A percentile compares a stretch with the other conserved stretches of the same genome.
These are phyloP conservation scores for Craspedostauros australis DNA, from an alignment of 108 stramenopile genomes.

Conservation along the genomic window DNA sequence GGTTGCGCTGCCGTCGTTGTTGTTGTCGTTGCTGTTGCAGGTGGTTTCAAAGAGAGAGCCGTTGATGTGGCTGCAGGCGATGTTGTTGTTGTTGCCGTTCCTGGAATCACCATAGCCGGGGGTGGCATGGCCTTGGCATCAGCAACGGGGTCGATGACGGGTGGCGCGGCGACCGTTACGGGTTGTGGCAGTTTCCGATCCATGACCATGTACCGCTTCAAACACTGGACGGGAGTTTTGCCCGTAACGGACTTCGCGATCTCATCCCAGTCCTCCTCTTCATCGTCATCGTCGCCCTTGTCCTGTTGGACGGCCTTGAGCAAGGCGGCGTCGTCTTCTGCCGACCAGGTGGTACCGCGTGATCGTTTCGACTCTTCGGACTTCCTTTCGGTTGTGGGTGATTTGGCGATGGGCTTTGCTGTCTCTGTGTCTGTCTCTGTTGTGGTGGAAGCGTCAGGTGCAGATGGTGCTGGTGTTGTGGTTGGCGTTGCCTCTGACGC, in stretches of 20 bases:
- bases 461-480: no score
- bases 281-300: constrained; percentile 49
- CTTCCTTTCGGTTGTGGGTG: no score
- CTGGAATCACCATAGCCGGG: no score
- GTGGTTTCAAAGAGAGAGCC: not conserved
- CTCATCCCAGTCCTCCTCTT: constrained; percentile 60
- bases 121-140: not conserved
- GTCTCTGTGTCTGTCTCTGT: no score
- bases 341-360: constrained; percentile 65
- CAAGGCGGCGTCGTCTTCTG: constrained; percentile 76
- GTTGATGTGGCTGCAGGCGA: not conserved
- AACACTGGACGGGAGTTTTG: constrained; percentile 67
- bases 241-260: constrained; percentile 53
- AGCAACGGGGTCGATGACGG: no score
- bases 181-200: no score
- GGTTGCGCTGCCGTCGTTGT: not conserved
- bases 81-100: not conserved
- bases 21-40: not conserved
- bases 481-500: no score
- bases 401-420: no score
- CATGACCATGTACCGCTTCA: constrained; percentile 28
- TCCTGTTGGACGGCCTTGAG: constrained; percentile 77
- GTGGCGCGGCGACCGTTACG: no score
- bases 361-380: no score
- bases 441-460: no score